Base-by-base conservation (phyloP, 176 grass and related monocot species). In the Cenchrus americanus region DNA sequence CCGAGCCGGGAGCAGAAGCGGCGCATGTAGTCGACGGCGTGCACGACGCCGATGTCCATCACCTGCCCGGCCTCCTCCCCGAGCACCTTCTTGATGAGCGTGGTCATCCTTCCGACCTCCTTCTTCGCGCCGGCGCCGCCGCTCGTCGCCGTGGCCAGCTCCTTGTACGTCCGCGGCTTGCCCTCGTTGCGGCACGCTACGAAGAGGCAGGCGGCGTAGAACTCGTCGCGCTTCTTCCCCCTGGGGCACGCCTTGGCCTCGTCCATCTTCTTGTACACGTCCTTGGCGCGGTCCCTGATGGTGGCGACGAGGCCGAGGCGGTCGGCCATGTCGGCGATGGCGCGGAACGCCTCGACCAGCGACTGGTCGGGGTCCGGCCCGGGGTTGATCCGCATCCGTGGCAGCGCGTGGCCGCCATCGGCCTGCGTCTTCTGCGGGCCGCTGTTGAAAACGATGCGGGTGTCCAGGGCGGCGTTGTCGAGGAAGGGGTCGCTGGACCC, bases 201-300 rank as follows among this genome's bases (percentile, higher is more conserved):
- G 88, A 22, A 90, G 66, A 90, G 73, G 88, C 88, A 90, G 21
- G 84, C 84, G 26, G 88, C 88, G 88, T 83, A 86, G 83, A 90
- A 63, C 3, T 70, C 49, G 79, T 86, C 83, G 1, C 79, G 66
- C 84, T 51, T 73, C 48, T 75, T 76, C 18, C 73, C 58, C 21
- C 59, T 21, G 0, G 65, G 50, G 59, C 66, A 55, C 49, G 49
- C 40, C 79, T 83, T 90, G 73, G 66, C 58, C 13, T 86, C 84
- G 5, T 79, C 79, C 47, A 90, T 49, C 79, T 41, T 66, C 79
- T 79, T 86, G 84, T 78, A 90, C 14, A 82, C 75, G 50, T 90
- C 84, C 73, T 86, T 90, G 57, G 79, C 83, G 9, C 67, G 47
- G 84, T 86, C 84, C 41, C 72, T 15, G 79, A 90, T 83, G 73